Conservation (phyloP, 768 basidiomycete genomes). For the Mrakia frigida region DNA sequence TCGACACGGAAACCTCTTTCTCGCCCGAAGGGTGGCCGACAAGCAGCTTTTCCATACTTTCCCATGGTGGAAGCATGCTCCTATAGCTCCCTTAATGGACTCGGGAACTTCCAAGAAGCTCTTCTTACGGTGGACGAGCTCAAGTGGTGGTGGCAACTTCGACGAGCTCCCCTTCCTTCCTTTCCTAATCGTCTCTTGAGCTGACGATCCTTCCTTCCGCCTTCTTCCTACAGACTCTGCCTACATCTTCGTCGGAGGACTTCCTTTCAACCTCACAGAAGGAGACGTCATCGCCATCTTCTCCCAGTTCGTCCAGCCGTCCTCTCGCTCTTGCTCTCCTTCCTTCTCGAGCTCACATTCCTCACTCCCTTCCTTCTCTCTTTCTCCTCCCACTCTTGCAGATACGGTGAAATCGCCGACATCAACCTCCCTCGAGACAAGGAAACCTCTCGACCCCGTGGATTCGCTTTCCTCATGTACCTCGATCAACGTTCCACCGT, state of each 20-base stretch:
- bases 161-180: not conserved
- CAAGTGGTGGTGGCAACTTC: not conserved
- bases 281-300: conserved; percentile 96
- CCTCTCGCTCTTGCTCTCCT: not conserved
- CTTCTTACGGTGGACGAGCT: not conserved
- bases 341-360: not conserved
- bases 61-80: no score
- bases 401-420: conserved; percentile 95
- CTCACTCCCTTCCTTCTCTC: conserved; percentile 21
- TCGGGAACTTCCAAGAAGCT: no score
- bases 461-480: conserved; percentile 98
- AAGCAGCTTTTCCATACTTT: not conserved
- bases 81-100: not conserved
- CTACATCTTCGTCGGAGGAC: conserved; percentile 87
- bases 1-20: not conserved
- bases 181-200: not conserved
- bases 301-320: conserved; percentile 73
- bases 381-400: conserved; percentile 41
- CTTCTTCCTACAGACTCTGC: conserved; percentile 64
- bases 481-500: conserved; percentile 95
- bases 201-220: not conserved
- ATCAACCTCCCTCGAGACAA: conserved; percentile 92
- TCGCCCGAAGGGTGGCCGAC: not conserved
- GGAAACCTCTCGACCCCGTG: conserved; percentile 78
- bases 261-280: conserved; percentile 83